These are phyloP conservation scores for Leccinum fibrillosum DNA, from an alignment of 768 basidiomycete species.

Conservation along the genomic window DNA sequence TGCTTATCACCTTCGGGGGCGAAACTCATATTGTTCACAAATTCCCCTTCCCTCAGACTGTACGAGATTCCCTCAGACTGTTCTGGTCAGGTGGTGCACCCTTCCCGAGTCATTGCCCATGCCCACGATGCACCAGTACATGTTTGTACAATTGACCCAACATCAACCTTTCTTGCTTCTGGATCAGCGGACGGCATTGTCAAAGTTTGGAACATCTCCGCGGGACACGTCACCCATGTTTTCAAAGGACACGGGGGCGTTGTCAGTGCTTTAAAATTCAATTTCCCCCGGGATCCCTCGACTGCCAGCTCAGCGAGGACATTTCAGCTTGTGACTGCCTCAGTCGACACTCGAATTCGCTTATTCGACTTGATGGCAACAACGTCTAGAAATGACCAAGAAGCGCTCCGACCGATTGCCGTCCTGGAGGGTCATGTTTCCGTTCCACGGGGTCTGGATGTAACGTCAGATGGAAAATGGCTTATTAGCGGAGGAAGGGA, in stretches of 20 bases:
- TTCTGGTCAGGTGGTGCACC: slow-evolving; percentile 52
- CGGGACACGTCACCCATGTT: slow-evolving; percentile 89
- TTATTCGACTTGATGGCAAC: slow-evolving; percentile 82
- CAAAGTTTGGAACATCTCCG: slow-evolving; percentile 91
- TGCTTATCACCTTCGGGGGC: slow-evolving; percentile 74
- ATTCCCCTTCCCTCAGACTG: slow-evolving; percentile 76
- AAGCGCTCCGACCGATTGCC: slow-evolving; percentile 61
- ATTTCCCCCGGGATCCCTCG: slow-evolving; percentile 64
- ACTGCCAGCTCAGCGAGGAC: slow-evolving; percentile 43
- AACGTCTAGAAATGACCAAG: slow-evolving; percentile 52
- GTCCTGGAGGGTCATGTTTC: slow-evolving; percentile 95
- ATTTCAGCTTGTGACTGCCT: slow-evolving; percentile 87
- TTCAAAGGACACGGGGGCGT: slow-evolving; percentile 98
- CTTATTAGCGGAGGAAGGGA: slow-evolving; percentile 91
- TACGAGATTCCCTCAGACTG: slow-evolving; percentile 66
- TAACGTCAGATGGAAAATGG: slow-evolving; percentile 84
- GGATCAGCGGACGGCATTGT: slow-evolving; percentile 96
- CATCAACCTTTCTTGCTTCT: slow-evolving; percentile 88
- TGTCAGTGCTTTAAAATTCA: slow-evolving; percentile 86
- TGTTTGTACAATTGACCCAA: slow-evolving; percentile 79
- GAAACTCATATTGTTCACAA: slow-evolving; percentile 77
- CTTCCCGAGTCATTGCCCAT: slow-evolving; percentile 71
- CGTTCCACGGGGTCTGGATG: slow-evolving; percentile 87
- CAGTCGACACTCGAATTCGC: slow-evolving; percentile 89
- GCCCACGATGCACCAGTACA: slow-evolving; percentile 96